A percentile compares a stretch with the other conserved stretches of the same genome.
These are phyloP conservation scores for Spongospora subterranea DNA, from an alignment of 208 protist genomes.

Conservation along the genomic window DNA sequence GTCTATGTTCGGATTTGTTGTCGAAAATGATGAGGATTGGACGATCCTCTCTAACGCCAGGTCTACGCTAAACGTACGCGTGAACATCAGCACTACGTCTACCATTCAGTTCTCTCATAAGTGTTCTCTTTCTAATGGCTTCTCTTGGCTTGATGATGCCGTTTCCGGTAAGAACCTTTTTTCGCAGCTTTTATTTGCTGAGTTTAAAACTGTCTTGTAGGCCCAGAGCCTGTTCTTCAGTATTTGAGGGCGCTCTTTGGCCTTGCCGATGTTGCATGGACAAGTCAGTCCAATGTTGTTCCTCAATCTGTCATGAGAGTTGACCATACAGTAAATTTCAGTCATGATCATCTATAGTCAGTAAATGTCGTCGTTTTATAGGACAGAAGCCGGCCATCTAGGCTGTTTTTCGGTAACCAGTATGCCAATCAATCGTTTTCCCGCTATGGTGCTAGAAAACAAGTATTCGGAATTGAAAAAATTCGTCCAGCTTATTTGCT, in stretches of 20 bases:
- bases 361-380: background rate
- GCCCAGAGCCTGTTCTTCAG: background rate
- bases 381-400: background rate
- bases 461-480: background rate
- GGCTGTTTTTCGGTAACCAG: background rate
- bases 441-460: background rate
- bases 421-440: background rate
- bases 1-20: background rate
- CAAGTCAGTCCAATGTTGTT: background rate
- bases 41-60: background rate
- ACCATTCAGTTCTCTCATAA: background rate
- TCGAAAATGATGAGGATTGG: constrained; percentile 53
- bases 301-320: background rate
- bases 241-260: background rate
- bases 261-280: background rate
- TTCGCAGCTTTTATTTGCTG: background rate
- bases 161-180: background rate
- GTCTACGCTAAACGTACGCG: background rate
- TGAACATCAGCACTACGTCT: background rate
- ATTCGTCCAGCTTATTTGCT: background rate
- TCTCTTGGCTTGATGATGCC: background rate
- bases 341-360: background rate
- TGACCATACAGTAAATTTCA: background rate
- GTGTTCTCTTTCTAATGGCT: background rate
- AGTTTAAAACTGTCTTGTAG: background rate